Evolutionary conservation across 495 filamentous ascomycete species (phyloP).

Genomic region (Lophiostoma macrostomum): DNA sequence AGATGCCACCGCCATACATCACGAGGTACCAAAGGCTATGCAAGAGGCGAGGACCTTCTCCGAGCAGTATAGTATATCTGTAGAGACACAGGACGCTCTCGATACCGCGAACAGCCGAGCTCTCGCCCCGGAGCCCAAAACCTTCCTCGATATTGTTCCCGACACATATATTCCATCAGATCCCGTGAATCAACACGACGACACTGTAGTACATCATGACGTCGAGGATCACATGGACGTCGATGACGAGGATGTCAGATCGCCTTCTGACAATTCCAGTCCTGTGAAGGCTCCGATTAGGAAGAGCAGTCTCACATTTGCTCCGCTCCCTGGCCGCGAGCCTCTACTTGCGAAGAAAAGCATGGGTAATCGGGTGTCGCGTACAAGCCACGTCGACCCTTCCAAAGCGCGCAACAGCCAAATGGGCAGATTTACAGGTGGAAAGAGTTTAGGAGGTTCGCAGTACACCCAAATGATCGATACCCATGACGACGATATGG

Average conservation of each 20-base stretch:
- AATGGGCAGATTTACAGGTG: constrained; percentile 60
- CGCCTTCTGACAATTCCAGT: constrained; percentile 61
- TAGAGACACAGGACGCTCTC: constrained; percentile 15
- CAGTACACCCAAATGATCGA: constrained; percentile 47
- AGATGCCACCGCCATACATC: constrained; percentile 13
- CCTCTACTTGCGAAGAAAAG: constrained; percentile 76
- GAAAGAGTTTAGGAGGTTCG: constrained; percentile 52
- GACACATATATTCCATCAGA: constrained; percentile 15
- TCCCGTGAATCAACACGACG: constrained; percentile 4
- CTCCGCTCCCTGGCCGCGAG: constrained; percentile 85
- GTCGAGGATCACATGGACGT: constrained; percentile 48
- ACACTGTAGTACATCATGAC: constrained; percentile 29
- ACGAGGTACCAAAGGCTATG: neutral
- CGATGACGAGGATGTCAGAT: constrained; percentile 54
- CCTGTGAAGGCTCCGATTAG: constrained; percentile 64
- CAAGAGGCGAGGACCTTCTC: constrained; percentile 1
- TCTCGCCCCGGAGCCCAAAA: constrained; percentile 6
- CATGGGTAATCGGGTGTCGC: constrained; percentile 67
- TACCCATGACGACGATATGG: constrained; percentile 49
- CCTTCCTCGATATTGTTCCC: constrained; percentile 4
- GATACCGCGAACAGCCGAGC: constrained; percentile 9
- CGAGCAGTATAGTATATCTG: constrained; percentile 18
- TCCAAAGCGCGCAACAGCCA: constrained; percentile 56
- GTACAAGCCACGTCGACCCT: constrained; percentile 76
- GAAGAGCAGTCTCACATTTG: constrained; percentile 92